Base-by-base conservation (phyloP, 2,329 filamentous ascomycete species). In the Xylariaceae sp. region DNA sequence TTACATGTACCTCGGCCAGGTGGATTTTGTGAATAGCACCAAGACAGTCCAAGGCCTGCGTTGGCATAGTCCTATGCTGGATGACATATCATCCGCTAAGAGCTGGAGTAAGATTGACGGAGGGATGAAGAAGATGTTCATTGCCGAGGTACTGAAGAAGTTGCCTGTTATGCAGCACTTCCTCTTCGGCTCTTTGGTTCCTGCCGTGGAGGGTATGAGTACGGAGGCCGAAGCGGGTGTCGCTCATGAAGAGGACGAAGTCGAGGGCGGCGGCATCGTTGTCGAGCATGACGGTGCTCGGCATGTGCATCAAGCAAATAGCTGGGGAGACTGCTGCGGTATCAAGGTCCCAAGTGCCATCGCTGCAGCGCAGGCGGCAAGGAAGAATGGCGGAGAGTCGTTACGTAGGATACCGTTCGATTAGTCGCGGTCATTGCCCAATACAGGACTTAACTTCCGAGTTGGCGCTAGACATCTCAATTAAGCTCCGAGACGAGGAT, bases 151-250 rank as follows among this genome's bases (percentile, higher is more conserved):
- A 1, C 66, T 98, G 38, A 83, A 86, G 24, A 98, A 98, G 65
- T 64, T 98, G 41, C 93, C 93, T 1, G 91, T 98, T 33, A 97
- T 97, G 89, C 93, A 98, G 67, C 94, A 98, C 64, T 98, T 98
- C 55, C 60, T 98, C 41, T 98, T 98, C 59, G 93, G 93, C 1
- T 85, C 82, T 8, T 65, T 98, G 38, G 74, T 98, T 2, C 84
- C 88, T 0, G 89, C 91, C 0, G 79, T 74, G 0, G 79, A 88
- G 17, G 87, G 80, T 1, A 97, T 98, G 93, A 86, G 80, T 48
- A 75, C 72, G 35, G 79, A 82, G 53, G 67, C 68, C 19, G 74
- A 79, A 35, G 65, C 66, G 1, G 74, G 69, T n/a, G 56, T 63
- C 4, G 57, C 61, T 3, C 62, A 62, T 3, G 70, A 73, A 32